Conservation (phyloP, 2,329 filamentous ascomycete species). For the Clonostachys rosea region DNA sequence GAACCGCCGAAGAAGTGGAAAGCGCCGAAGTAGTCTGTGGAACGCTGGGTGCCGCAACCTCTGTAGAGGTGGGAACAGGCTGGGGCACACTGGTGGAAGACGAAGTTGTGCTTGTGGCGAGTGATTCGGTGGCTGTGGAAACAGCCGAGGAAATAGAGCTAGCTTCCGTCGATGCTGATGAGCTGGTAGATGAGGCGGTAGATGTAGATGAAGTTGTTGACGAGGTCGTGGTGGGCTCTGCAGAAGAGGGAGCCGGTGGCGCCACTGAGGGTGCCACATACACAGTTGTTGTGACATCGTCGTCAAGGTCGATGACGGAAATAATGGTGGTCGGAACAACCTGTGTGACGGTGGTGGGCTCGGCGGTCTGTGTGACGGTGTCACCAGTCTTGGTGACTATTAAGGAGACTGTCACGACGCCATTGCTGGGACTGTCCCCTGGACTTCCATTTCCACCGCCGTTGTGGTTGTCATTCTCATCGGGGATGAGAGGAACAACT, state of each 20-base stretch:
- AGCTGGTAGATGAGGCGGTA: slow-evolving; percentile 4
- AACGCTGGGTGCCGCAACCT: too few species aligned
- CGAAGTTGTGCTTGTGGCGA: neutral
- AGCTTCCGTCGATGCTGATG: neutral
- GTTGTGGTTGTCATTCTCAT: slow-evolving; percentile 10
- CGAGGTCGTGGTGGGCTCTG: slow-evolving; percentile 2
- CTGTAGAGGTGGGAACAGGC: too few species aligned
- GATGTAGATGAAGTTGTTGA: slow-evolving; percentile 3
- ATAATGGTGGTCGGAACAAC: slow-evolving; percentile 19
- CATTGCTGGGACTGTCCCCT: slow-evolving; percentile 8
- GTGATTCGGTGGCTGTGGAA: slow-evolving; percentile 5
- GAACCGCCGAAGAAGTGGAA: too few species aligned
- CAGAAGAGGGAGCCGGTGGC: neutral
- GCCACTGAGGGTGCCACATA: slow-evolving; percentile 14
- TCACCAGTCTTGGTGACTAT: slow-evolving; percentile 21
- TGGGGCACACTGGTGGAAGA: neutral
- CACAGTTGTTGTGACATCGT: slow-evolving; percentile 14
- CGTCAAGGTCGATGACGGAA: slow-evolving; percentile 20
- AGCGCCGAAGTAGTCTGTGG: too few species aligned
- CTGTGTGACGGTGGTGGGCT: slow-evolving; percentile 15
- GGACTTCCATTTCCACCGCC: slow-evolving; percentile 6
- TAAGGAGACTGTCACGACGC: slow-evolving; percentile 23
- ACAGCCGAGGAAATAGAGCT: slow-evolving; percentile 2
- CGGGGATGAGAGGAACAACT: slow-evolving; percentile 30
- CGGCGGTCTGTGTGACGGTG: slow-evolving; percentile 15